phyloP scores from a whole-genome alignment of 176 grass and related monocot species.

The Otatea glauca region DNA sequence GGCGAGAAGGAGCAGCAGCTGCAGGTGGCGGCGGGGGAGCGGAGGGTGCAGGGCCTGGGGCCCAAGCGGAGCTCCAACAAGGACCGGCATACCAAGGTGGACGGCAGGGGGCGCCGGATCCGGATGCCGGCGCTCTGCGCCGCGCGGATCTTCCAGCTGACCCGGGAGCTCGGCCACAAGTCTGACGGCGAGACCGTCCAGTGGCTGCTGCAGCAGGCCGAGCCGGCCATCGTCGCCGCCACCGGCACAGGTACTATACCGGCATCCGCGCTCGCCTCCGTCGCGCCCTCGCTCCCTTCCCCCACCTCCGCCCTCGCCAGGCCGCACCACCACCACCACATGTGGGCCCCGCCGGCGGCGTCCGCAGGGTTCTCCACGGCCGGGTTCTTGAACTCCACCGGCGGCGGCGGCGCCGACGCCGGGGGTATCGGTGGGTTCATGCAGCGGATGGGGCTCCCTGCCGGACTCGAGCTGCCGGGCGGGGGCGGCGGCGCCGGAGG shows the following conservation, averaged over 20 bases:
- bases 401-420: conserved; percentile 29
- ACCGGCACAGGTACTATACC: conserved; percentile 76
- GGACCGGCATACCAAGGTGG: conserved; percentile 90
- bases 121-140: conserved; percentile 90
- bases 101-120: conserved; percentile 77
- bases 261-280: conserved; percentile 66
- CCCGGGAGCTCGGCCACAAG: conserved; percentile 79
- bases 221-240: conserved; percentile 80
- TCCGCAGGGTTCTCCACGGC: conserved; percentile 50
- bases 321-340: conserved; percentile 58
- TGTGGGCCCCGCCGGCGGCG: conserved; percentile 52
- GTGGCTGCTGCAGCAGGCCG: conserved; percentile 88
- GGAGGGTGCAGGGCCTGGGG: conserved; percentile 60
- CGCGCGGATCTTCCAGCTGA: conserved; percentile 85
- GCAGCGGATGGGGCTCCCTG: conserved; percentile 63
- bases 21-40: conserved; percentile 42
- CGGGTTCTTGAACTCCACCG: conserved; percentile 53
- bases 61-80: conserved; percentile 86
- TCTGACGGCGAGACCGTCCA: conserved; percentile 91
- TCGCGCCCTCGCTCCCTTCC: conserved; percentile 55
- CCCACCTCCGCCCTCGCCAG: conserved; percentile 51
- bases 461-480: conserved; percentile 50
- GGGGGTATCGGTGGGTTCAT: conserved; percentile 52
- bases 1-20: conserved; percentile 40
- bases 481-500: conserved; percentile 21